Conservation (phyloP, 2,329 filamentous ascomycete species). For the Scedosporium dehoogii region DNA sequence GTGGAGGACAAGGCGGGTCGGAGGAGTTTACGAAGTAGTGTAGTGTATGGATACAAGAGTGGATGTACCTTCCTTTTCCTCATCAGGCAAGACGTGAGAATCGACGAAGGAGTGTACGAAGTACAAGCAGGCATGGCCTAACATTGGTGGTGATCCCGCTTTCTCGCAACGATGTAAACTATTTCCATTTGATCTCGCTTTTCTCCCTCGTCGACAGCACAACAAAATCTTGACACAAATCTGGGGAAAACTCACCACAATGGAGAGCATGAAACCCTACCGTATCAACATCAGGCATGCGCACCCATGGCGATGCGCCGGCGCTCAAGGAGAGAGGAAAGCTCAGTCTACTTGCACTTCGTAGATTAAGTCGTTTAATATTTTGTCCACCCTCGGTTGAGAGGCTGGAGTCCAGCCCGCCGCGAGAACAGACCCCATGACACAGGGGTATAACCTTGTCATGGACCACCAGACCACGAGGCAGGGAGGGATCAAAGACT, state of each 20-base stretch:
- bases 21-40: not conserved
- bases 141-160: no score
- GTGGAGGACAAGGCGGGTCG: not conserved
- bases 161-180: no score
- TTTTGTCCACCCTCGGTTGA: not conserved
- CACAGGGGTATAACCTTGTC: not conserved
- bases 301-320: not conserved
- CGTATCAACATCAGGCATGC: not conserved
- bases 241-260: not conserved
- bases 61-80: not conserved
- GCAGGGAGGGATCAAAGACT: not conserved
- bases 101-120: no score
- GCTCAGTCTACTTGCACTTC: no score
- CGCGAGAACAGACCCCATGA: not conserved
- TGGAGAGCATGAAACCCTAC: not conserved
- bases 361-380: no score
- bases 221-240: no score
- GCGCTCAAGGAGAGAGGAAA: not conserved
- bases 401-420: not conserved
- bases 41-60: not conserved
- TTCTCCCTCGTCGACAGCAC: no score
- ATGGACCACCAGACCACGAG: not conserved
- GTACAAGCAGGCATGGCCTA: no score
- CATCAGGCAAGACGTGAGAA: not conserved
- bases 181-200: no score